A percentile compares a stretch with the other conserved stretches of the same genome.
Evolutionary conservation across 108 stramenopile genomes (phyloP).

Genomic region (Nannochloropsis oceanica): DNA sequence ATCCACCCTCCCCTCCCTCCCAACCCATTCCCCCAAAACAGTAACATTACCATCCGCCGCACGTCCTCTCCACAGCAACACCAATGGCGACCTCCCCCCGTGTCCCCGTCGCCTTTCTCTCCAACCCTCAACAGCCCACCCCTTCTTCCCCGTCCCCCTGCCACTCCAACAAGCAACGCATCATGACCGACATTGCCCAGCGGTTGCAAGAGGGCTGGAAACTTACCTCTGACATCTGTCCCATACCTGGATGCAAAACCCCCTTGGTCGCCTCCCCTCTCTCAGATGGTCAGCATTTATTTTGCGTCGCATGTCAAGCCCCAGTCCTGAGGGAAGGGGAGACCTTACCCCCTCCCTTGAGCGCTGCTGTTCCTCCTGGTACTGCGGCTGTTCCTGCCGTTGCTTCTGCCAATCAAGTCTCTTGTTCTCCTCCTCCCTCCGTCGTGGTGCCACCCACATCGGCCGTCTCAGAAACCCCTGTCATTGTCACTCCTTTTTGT

Average conservation of each 20-base stretch:
- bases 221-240: not conserved
- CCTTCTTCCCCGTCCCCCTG: not conserved
- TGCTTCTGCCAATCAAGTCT: not conserved
- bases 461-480: no score
- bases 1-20: no score
- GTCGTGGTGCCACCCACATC: no score
- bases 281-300: not conserved
- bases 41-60: no score
- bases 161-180: not conserved
- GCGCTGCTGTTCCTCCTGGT: not conserved
- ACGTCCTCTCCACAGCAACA: no score
- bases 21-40: no score
- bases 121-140: not conserved
- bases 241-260: not conserved
- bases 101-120: not conserved
- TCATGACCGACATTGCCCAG: not conserved
- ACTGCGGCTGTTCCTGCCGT: not conserved
- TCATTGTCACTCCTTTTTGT: not conserved
- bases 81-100: not conserved
- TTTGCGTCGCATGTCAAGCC: not conserved
- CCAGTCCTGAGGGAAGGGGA: not conserved
- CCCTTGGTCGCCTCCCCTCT: not conserved
- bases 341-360: not conserved
- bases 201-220: not conserved
- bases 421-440: not conserved